Evolutionary conservation across 345 rosid genomes (phyloP), one percentile per base, ranked within the genome.

Genomic region (Salix brachista): DNA sequence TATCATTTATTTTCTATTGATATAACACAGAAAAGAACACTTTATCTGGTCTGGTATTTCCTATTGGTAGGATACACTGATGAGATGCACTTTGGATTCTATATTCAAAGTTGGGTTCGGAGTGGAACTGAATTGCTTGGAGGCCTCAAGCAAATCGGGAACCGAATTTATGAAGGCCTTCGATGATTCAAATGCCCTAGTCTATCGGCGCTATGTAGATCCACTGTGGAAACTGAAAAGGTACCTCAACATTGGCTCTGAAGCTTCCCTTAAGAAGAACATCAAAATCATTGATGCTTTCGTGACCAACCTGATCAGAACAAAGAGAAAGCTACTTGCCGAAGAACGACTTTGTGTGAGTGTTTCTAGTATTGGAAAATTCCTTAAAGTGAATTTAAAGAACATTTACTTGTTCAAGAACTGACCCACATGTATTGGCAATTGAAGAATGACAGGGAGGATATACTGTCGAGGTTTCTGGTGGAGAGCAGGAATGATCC

Each of bases 41-140:
- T 21, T n/a, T 12, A 26, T 19, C 12, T 67, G 65, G 37, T 30
- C 8, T 30, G 21, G 19, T 18, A 44, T 1, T 76, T 23, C 18
- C 41, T 48, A 28, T 42, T 26, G 39, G 44, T 60, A 94, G 97
- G 91, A 89, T 76, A 25, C 90, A 34, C 52, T 92, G 82, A 89
- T 91, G 98, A 86, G 86, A 74, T 86, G 69, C 73, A 85, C 91
- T 12, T 46, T 94, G 79, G 95, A 92, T 64, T 91, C 97, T 0
- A 92, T 94, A 26, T 88, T 90, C 78, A 86, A 92, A 89, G 95
- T 94, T 4, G 97, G 87, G 42, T 94, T 94, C 52, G 97, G 97
- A 19, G 90, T 89, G 61, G 92, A 90, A 23, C 77, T 89, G 60
- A 80, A 85, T 64, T 87, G 94, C 84, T 78, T 89, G 86, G 82